These are phyloP conservation scores for Cylindrotheca closterium DNA, from an alignment of 108 stramenopile genomes.

Conservation along the genomic window DNA sequence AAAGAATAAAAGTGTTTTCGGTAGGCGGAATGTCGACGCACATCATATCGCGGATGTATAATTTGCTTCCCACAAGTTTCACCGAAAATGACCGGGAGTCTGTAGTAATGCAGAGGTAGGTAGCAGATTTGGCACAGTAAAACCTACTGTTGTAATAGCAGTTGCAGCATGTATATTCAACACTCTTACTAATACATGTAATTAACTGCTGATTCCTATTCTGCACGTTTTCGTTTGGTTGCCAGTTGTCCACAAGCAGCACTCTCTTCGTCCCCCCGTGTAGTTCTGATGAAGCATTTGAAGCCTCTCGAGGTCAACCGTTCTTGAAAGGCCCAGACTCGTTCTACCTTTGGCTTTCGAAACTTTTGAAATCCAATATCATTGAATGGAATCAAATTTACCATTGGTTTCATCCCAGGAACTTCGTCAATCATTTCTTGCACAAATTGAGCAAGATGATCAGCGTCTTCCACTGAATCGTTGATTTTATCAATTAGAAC, in stretches of 20 bases:
- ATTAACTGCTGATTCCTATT: too few species aligned
- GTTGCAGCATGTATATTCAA: too few species aligned
- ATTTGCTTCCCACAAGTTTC: too few species aligned
- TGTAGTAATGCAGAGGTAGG: too few species aligned
- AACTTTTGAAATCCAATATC: slow-evolving; percentile 61
- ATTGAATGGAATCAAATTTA: slow-evolving; percentile 91
- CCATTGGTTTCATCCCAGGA: slow-evolving; percentile 58
- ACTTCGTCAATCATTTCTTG: slow-evolving; percentile 52
- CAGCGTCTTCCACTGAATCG: slow-evolving; percentile 71
- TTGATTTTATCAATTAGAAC: slow-evolving; percentile 80
- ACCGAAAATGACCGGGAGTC: too few species aligned
- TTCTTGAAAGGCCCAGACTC: slow-evolving; percentile 55
- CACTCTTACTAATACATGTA: too few species aligned
- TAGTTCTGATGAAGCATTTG: slow-evolving; percentile 56
- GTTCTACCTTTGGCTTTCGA: slow-evolving; percentile 51
- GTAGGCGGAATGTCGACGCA: too few species aligned
- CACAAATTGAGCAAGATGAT: slow-evolving; percentile 68
- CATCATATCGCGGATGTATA: too few species aligned
- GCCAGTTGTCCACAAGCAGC: slow-evolving; percentile 89
- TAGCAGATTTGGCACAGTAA: too few species aligned
- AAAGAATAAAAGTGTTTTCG: too few species aligned
- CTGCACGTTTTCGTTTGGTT: too few species aligned
- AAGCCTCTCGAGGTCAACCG: slow-evolving; percentile 42
- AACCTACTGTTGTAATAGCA: too few species aligned
- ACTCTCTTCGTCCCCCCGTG: slow-evolving; percentile 82